Evolutionary conservation across 1,284 basidiomycete genomes (phyloP), one percentile per base, ranked within the genome.

Genomic region (Marasmius fiardii): DNA sequence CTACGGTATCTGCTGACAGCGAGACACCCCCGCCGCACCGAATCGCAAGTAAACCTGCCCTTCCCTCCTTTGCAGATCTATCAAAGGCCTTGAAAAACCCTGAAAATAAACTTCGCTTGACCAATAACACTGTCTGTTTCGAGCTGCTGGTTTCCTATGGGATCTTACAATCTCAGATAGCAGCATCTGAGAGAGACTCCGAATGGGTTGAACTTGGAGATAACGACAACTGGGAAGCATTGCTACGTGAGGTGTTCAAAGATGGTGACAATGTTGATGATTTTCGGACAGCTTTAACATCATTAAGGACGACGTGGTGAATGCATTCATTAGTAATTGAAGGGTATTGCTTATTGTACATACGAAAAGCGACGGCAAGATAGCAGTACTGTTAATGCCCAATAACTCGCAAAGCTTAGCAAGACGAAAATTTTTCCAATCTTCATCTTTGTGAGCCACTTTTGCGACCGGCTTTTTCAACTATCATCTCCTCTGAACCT

Each of bases 121-220:
- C 37, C 24, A 39, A 41, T 33, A 54, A 59, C 5, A 35, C 48
- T n/a, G 67, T 80, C 59, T 81, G 82, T 66, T 77, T 75, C 56
- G 70, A 77, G 31, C 71, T 86, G 28, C 61, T 84, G 37, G 56
- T 67, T 52, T 73, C 79, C 18, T 84, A 78, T 58, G 75, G 73
- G 23, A 66, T 68, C 33, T 64, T 82, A 23, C 80, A 82, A 60
- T 63, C 60, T 14, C 56, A 63, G 21, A 60, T 70, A 8, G 58
- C 66, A 23, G 53, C 59, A 4, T 65, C 57, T 4, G 72, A 74
- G 18, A 68, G 60, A 54, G 80, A 83, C 58, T 45, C 57, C 5
- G 74, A 74, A 47, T 86, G 85, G 84, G 53, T 58, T n/a, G 59
- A 64, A 37, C 60, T 72, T 34, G 56, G 78, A 28, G 63, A 61